A percentile compares a stretch with the other conserved stretches of the same genome.
phyloP scores from a whole-genome alignment of 345 rosid genomes.

The Linum lewisii region DNA sequence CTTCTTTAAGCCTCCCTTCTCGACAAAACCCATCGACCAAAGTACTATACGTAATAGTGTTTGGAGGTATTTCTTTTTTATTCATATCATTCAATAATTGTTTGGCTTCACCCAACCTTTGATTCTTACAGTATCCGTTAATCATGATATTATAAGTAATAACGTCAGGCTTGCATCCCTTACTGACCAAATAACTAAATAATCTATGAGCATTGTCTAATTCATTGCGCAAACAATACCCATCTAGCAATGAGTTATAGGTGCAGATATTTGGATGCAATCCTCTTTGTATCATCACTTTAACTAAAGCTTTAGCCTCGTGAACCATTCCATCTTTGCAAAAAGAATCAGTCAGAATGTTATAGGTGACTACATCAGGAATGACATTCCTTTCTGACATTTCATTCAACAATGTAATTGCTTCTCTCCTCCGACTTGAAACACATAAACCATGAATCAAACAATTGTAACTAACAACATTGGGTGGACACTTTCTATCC shows the following conservation, averaged over 20 bases:
- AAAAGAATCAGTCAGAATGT: not conserved
- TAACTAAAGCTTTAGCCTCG: conserved; percentile 1
- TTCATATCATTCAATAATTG: not conserved
- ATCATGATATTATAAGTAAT: not conserved
- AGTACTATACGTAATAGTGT: not conserved
- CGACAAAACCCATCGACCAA: not conserved
- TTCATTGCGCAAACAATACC: not conserved
- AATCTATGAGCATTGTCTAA: not conserved
- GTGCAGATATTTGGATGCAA: not conserved
- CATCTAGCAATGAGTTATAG: not conserved
- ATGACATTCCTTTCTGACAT: not conserved
- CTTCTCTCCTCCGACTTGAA: not conserved
- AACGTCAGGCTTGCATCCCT: not conserved
- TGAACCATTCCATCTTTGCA: not conserved
- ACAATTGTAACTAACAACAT: conserved; percentile 23
- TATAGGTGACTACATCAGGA: not conserved
- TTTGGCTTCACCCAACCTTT: conserved; percentile 5
- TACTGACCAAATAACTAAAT: not conserved
- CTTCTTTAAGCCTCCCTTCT: not conserved
- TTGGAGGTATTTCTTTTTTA: not conserved
- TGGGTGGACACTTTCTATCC: conserved; percentile 13
- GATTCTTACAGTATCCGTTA: conserved; percentile 4
- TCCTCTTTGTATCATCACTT: not conserved
- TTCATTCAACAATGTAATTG: not conserved
- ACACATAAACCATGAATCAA: conserved; percentile 12